A percentile compares a stretch with the other conserved stretches of the same genome.
These are phyloP conservation scores for Filobasidium floriforme DNA, from an alignment of 768 basidiomycete genomes.

Conservation along the genomic window DNA sequence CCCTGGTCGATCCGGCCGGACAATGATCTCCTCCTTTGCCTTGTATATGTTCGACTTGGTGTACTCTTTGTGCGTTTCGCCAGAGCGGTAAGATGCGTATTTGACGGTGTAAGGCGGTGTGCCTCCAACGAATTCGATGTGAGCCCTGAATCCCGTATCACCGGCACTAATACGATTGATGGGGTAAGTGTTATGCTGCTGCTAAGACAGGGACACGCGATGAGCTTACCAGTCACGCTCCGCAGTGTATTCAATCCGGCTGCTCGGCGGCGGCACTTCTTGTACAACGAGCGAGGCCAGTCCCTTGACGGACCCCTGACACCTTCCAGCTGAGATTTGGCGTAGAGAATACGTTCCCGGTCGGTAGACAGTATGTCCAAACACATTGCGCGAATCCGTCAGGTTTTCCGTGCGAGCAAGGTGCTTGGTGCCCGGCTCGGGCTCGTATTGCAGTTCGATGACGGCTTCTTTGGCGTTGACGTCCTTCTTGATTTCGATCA, in stretches of 20 bases:
- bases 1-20: slow-evolving; percentile 82
- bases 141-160: slow-evolving; percentile 83
- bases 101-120: slow-evolving; percentile 79
- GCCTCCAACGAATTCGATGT: slow-evolving; percentile 68
- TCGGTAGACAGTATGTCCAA: neutral
- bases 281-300: neutral
- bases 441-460: neutral
- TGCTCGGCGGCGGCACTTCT: neutral
- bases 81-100: slow-evolving; percentile 47
- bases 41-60: slow-evolving; percentile 50
- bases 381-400: neutral
- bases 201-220: neutral
- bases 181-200: slow-evolving; percentile 29
- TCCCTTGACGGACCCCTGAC: neutral
- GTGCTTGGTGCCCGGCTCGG: neutral
- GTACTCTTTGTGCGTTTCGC: slow-evolving; percentile 50
- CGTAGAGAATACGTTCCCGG: slow-evolving; percentile 51
- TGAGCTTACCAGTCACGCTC: neutral
- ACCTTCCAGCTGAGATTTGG: neutral
- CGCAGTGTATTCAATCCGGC: neutral
- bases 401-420: neutral
- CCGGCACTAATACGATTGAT: slow-evolving; percentile 46
- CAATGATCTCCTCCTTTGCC: slow-evolving; percentile 70
- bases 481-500: neutral
- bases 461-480: neutral